phyloP scores from a whole-genome alignment of 768 basidiomycete species.

The Rhizopogon vulgaris region DNA sequence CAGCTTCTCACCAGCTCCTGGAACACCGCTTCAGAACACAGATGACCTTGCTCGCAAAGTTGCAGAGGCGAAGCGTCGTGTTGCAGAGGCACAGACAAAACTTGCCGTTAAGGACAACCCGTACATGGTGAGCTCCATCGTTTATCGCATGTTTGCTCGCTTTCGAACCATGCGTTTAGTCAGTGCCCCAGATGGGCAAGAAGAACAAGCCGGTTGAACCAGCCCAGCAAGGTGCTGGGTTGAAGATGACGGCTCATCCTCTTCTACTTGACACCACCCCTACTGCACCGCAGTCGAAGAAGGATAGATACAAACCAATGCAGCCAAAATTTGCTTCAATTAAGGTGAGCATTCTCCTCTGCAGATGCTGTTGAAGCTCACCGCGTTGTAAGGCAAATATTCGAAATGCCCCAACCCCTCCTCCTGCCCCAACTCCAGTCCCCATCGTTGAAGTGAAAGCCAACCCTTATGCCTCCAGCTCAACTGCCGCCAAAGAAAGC shows the following conservation, averaged over 20 bases:
- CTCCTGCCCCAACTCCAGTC: constrained; percentile 29
- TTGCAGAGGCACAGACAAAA: constrained; percentile 76
- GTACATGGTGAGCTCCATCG: constrained; percentile 61
- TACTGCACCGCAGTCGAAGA: constrained; percentile 62
- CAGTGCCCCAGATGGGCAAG: constrained; percentile 49
- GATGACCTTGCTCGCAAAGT: constrained; percentile 69
- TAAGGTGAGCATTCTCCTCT: constrained; percentile 43
- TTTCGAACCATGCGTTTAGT: constrained; percentile 25
- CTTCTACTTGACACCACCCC: constrained; percentile 63
- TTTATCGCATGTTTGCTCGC: background rate
- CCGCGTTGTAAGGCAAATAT: constrained; percentile 54
- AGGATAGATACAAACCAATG: constrained; percentile 96
- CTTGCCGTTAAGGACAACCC: constrained; percentile 77
- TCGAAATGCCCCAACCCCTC: constrained; percentile 67
- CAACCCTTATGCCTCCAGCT: constrained; percentile 73
- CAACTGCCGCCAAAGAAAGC: constrained; percentile 44
- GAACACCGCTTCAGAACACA: constrained; percentile 34
- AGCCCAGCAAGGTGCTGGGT: constrained; percentile 71
- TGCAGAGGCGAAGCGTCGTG: constrained; percentile 80
- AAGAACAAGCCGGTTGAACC: constrained; percentile 53
- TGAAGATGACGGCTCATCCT: constrained; percentile 90
- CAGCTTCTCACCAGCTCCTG: constrained; percentile 34
- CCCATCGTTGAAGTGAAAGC: constrained; percentile 38
- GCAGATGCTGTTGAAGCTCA: constrained; percentile 3
- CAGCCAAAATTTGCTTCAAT: constrained; percentile 98